Base-by-base conservation (phyloP, 1,284 basidiomycete species). In the Coniophora puteana region DNA sequence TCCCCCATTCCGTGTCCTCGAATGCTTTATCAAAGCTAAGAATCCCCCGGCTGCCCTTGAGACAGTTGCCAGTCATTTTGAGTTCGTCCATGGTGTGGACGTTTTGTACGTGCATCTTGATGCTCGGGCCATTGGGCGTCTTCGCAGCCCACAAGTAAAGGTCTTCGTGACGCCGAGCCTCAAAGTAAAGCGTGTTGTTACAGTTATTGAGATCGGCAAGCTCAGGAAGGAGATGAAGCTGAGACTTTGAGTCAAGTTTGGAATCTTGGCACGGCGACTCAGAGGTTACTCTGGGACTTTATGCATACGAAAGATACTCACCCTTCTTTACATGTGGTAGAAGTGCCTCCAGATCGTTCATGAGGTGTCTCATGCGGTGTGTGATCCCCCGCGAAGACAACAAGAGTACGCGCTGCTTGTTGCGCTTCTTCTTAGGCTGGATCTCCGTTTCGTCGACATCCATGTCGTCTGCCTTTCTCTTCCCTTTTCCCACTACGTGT, bases 61-160 rank as follows among this genome's bases (percentile, higher is more conserved):
- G 68, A 64, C 96, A 99, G 65, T 99, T 99, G 18, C 96, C 96
- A 4, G 94, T 97, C 94, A 99, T 92, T 70, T 99, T 99, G 54
- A 99, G 76, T 66, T 99, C 96, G 69, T 99, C 96, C 96, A 99
- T 99, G 29, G 96, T 99, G 65, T 99, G 96, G 43, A 97, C 78
- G 64, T 99, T 99, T 65, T 98, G 93, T 16, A 98, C 93, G 59
- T 98, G 95, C 72, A 98, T 79, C 65, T 98, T 98, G 62, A 95
- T 85, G 53, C 87, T 93, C 6, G 96, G 96, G 2, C 96, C 96
- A 59, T 99, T 99, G 16, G 96, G 96, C 30, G 93, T 92, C 63
- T 98, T 95, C 17, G 89, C 83, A 14, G 93, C 87, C 96, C 96
- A 99, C 50, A 99, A 68, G 60, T 98, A 99, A 35, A 99, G 74